Conservation (phyloP, 495 filamentous ascomycete species). For the Lindgomyces ingoldianus region DNA sequence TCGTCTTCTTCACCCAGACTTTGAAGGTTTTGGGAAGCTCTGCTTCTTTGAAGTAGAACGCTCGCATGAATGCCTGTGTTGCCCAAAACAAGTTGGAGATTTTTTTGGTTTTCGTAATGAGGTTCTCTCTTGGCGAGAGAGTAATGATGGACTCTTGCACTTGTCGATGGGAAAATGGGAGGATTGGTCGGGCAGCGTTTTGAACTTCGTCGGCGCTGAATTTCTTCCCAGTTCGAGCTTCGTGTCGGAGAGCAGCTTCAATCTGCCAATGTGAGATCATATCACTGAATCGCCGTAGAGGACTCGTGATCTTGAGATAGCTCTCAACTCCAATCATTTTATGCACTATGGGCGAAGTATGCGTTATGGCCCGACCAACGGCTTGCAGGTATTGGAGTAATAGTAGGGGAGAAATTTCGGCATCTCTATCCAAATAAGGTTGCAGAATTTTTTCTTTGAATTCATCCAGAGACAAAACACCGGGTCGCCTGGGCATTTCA, state of each 20-base stretch:
- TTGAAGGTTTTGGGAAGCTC: slow-evolving; percentile 63
- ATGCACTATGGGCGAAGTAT: slow-evolving; percentile 52
- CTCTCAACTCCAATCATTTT: slow-evolving; percentile 66
- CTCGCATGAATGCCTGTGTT: slow-evolving; percentile 69
- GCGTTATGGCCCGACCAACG: slow-evolving; percentile 54
- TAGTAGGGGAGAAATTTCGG: slow-evolving; percentile 35
- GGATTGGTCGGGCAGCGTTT: slow-evolving; percentile 21
- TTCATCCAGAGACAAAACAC: slow-evolving; percentile 1
- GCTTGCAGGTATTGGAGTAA: slow-evolving; percentile 47
- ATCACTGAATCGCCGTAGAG: slow-evolving; percentile 80
- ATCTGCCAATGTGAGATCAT: slow-evolving; percentile 91
- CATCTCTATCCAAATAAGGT: slow-evolving; percentile 40
- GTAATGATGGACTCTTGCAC: slow-evolving; percentile 58
- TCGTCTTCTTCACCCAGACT: slow-evolving; percentile 48
- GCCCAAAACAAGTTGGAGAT: slow-evolving; percentile 57
- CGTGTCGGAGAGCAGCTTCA: slow-evolving; percentile 74
- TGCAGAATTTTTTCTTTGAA: slow-evolving; percentile 43
- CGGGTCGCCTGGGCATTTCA: slow-evolving; percentile 56
- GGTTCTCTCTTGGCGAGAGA: slow-evolving; percentile 53
- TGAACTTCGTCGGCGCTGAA: slow-evolving; percentile 48
- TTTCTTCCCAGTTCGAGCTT: slow-evolving; percentile 56
- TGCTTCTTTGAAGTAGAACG: slow-evolving; percentile 68
- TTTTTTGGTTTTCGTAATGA: slow-evolving; percentile 28
- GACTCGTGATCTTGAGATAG: slow-evolving; percentile 82
- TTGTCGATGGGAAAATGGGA: slow-evolving; percentile 63